Conservation (phyloP, 2,329 filamentous ascomycete species). For the Tolypocladium tundrense region DNA sequence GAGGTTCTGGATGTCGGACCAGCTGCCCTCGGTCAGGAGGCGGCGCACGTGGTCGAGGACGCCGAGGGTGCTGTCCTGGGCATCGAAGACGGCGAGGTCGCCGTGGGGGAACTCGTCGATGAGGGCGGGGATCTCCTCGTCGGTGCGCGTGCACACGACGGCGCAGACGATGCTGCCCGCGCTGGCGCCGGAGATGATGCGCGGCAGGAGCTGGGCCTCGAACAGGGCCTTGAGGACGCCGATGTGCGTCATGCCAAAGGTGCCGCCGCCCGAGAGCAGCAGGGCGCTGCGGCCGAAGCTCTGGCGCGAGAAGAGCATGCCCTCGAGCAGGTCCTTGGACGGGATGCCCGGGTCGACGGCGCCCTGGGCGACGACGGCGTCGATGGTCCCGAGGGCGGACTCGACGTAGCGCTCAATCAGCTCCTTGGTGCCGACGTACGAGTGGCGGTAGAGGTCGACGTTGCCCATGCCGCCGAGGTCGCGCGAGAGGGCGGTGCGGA, state of each 20-base stretch:
- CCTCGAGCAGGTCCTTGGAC: constrained; percentile 51
- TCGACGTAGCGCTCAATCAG: constrained; percentile 82
- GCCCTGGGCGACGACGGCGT: constrained; percentile 56
- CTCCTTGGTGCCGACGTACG: constrained; percentile 75
- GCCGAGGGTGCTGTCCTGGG: constrained; percentile 45
- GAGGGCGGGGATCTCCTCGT: constrained; percentile 65
- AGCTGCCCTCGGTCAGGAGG: constrained; percentile 69
- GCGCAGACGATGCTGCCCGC: constrained; percentile 80
- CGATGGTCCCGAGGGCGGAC: constrained; percentile 65
- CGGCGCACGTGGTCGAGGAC: constrained; percentile 60
- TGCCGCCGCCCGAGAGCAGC: constrained; percentile 74
- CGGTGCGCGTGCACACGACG: constrained; percentile 66
- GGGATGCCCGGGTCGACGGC: constrained; percentile 43
- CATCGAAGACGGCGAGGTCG: constrained; percentile 73
- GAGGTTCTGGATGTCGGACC: constrained; percentile 77
- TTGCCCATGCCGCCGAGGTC: constrained; percentile 82
- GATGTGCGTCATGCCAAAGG: constrained; percentile 87
- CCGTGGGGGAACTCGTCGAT: constrained; percentile 64
- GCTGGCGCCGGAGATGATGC: constrained; percentile 80
- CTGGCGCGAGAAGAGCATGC: constrained; percentile 61
- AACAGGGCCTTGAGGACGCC: constrained; percentile 77
- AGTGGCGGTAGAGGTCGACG: constrained; percentile 70
- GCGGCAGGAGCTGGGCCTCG: constrained; percentile 63
- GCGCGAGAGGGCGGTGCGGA: constrained; percentile 71
- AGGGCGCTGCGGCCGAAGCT: constrained; percentile 79